Base-by-base conservation (phyloP, 148 eudicot species). In the Diospyros lotus region DNA sequence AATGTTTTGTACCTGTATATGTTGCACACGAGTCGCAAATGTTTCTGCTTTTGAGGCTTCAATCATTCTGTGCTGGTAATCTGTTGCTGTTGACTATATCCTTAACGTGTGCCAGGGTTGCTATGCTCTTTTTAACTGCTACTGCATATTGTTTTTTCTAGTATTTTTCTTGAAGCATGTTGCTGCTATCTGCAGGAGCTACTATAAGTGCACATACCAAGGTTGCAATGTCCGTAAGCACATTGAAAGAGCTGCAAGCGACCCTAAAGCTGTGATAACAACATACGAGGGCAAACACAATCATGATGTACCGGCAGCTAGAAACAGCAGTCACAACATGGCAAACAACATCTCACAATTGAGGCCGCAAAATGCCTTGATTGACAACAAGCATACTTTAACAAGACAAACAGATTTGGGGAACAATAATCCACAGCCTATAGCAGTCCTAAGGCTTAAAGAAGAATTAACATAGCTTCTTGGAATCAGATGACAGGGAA, bases 201-300 rank as follows among this genome's bases (percentile, higher is more conserved):
- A 93, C 58, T 93, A 93, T 76, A 93, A 91, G 79, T 93, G 98
- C 84, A 91, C 98, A 2, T 79, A 66, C 77, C 79, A 69, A 8
- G 97, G 93, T n/a, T 93, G 98, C 83, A 89, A 88, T 67, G 92
- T 91, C 40, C 91, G 98, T 42, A 93, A 91, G 84, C 97, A 93
- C 53, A 84, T 93, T 9, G 97, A 93, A 81, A 87, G 98, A 42
- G 92, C 94, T 67, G 86, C 98, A 63, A 81, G 84, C 42, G 94
- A 93, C 81, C 88, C 87, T 6, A 91, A 91, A 86, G 94, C 94
- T 40, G 98, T 93, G 44, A 84, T 89, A 74, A 93, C 98, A 14
- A 91, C 98, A 56, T 93, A 93, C 39, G 96, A 91, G 69, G 98
- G 98, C 38, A 93, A 88, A 78, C 98, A 93, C 71, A 88, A 80